Base-by-base conservation (phyloP, 1,284 basidiomycete species). In the Boletus smithii region DNA sequence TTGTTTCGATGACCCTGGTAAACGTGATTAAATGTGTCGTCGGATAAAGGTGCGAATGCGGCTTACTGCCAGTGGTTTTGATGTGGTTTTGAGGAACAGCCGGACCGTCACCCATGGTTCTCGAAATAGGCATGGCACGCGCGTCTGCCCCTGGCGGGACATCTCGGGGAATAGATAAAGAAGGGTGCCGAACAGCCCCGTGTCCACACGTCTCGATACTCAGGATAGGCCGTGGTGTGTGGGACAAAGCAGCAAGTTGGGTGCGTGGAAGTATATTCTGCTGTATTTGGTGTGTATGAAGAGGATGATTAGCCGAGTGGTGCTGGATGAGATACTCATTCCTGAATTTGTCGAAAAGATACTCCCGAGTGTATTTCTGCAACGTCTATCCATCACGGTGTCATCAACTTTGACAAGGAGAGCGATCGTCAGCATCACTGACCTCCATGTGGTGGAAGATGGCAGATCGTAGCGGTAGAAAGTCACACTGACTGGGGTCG, bases 371-470 rank as follows among this genome's bases (percentile, higher is more conserved):
- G 66, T 90, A 88, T 60, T 85, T 84, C 70, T 86, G 85, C 54
- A 91, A 73, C 41, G 84, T 88, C 85, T 90, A 62, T 44, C 49
- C 53, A 51, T 51, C 43, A 51, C 40, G 35, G 49, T 47, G 48
- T 53, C 47, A 53, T 53, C 48, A 53, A 48, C 33, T 20, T 51
- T 39, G 53, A 56, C 47, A 60, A 54, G 50, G 47, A 50, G 46
- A 49, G 54, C 49, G 56, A 44, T 31, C 23, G 52, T 49, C 53
- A 50, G 51, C 42, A 56, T 49, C 55, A 61, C 74, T 62, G 71
- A 87, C 85, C 77, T 85, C 79, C 85, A 88, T 88, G 65, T 88
- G 85, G 65, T 86, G 82, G 65, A 88, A 88, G 55, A 91, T 79
- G 39, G 85, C 86, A 33, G 74, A 73, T 50, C 87, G 80, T 48